Percentiles rank a stretch among this genome's conserved stretches.
These are phyloP conservation scores for Avicennia marina DNA, from an alignment of 257 asterid species.

Conservation along the genomic window DNA sequence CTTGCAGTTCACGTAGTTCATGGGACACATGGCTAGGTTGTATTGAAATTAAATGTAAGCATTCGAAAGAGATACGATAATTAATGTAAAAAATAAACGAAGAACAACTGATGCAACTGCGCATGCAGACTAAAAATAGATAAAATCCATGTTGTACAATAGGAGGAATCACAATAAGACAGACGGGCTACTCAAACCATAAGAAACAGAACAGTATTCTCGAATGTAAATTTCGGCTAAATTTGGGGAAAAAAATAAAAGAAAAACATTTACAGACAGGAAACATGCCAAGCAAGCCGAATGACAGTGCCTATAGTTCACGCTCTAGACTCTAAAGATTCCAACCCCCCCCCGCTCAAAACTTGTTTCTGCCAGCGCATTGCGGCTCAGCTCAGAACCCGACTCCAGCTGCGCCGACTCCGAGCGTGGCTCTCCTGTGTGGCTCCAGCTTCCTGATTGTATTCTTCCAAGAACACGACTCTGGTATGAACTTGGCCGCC, in stretches of 20 bases:
- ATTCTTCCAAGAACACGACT: conserved; percentile 77
- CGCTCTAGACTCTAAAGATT: conserved; percentile 25
- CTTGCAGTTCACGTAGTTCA: background rate
- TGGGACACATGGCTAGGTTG: too few species aligned
- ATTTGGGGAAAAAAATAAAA: background rate
- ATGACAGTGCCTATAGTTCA: conserved; percentile 26
- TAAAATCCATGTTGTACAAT: too few species aligned
- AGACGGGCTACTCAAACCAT: too few species aligned
- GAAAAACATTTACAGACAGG: conserved; percentile 25
- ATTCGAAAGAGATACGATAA: too few species aligned
- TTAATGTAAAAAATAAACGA: too few species aligned
- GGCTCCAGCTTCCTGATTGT: conserved; percentile 75
- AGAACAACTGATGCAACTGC: too few species aligned
- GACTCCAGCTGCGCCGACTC: conserved; percentile 74
- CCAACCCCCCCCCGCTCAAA: too few species aligned
- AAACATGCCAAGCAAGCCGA: conserved; percentile 25
- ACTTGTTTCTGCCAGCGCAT: conserved; percentile 32
- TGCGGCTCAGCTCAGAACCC: conserved; percentile 51
- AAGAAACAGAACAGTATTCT: background rate
- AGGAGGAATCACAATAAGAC: too few species aligned
- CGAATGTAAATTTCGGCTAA: conserved; percentile 1
- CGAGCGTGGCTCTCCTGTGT: conserved; percentile 52
- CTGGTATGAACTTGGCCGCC: conserved; percentile 78
- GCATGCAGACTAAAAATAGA: too few species aligned
- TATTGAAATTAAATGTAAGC: too few species aligned